Base-by-base conservation (phyloP, 1,284 basidiomycete genomes). In the Microbotryum silenes-acaulis region DNA sequence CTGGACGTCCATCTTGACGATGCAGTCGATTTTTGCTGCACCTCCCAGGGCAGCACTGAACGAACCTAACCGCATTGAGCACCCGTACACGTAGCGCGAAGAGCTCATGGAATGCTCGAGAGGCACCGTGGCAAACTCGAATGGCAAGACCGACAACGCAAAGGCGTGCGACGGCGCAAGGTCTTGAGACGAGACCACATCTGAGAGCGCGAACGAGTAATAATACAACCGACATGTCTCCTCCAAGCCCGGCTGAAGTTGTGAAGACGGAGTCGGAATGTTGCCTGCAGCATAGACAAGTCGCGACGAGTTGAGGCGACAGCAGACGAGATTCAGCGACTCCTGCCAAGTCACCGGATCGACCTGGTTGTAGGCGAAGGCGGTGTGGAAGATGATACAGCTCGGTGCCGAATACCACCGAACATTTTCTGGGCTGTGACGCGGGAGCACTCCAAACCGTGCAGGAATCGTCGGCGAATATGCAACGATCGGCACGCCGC, bases 321-420 rank as follows among this genome's bases (percentile, higher is more conserved):
- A 80, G 3, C 75, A 77, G n/a, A 80, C 74, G 71, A 80, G 74
- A 57, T 78, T 76, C 45, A 75, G 65, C 8, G 67, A 64, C 14
- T 59, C 50, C 23, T 54, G 7, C 56, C 53, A 55, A 21, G 59
- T 42, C 16, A 27, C n/a, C 5, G 53, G 27, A 33, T 44, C 31
- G 51, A 54, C 60, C 31, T 67, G 64, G 51, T 62, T 61, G 49
- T 56, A 80, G 20, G 78, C 74, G 60, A 79, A 79, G 47, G 79
- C 79, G 2, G 78, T 79, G 70, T 81, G 79, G 66, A 79, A 80
- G 51, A 81, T 77, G 61, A 77, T 74, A 59, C 78, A 78, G 0
- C 78, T 74, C 52, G 78, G 69, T 56, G 54, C 75, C 49, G 73
- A 73, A 64, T 76, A 79, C 70, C 78, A 77, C 6, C 70, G 68